Conservation (phyloP, 345 rosid genomes). For the Barbarea vulgaris region DNA sequence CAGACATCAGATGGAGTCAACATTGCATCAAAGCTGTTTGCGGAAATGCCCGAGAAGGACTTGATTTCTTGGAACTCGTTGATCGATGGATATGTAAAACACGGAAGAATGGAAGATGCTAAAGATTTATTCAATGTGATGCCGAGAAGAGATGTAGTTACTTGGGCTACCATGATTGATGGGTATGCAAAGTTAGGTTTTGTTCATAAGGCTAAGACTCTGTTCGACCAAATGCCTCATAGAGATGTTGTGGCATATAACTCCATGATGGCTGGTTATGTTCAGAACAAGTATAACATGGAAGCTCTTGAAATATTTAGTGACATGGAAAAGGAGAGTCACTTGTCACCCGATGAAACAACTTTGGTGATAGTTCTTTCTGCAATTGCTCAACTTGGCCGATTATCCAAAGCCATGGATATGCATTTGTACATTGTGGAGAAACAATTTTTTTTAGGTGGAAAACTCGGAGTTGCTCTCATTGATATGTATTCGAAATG, state of each 20-base stretch:
- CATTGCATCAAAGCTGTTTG: slow-evolving; percentile 52
- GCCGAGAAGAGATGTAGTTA: slow-evolving; percentile 54
- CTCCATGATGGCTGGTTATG: slow-evolving; percentile 63
- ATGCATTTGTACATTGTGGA: slow-evolving; percentile 51
- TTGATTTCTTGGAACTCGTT: slow-evolving; percentile 67
- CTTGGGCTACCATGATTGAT: slow-evolving; percentile 62
- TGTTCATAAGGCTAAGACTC: slow-evolving; percentile 50
- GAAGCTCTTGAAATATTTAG: slow-evolving; percentile 56
- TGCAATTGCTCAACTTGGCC: slow-evolving; percentile 58
- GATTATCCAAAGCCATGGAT: slow-evolving; percentile 49
- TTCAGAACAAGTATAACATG: slow-evolving; percentile 47
- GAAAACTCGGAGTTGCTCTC: slow-evolving; percentile 61
- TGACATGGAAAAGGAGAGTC: slow-evolving; percentile 47
- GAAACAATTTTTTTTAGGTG: slow-evolving; percentile 38
- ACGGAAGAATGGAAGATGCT: slow-evolving; percentile 50
- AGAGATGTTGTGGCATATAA: slow-evolving; percentile 59
- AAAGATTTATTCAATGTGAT: slow-evolving; percentile 49
- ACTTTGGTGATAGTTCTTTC: slow-evolving; percentile 54
- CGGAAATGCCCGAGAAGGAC: slow-evolving; percentile 57
- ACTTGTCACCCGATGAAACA: slow-evolving; percentile 53
- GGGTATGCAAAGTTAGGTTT: slow-evolving; percentile 57
- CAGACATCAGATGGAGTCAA: slow-evolving; percentile 43
- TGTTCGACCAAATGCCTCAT: slow-evolving; percentile 54
- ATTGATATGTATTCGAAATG: slow-evolving; percentile 63
- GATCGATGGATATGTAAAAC: slow-evolving; percentile 59